Evolutionary conservation across 78 protist genomes (phyloP).

Genomic region (Guillardia theta): DNA sequence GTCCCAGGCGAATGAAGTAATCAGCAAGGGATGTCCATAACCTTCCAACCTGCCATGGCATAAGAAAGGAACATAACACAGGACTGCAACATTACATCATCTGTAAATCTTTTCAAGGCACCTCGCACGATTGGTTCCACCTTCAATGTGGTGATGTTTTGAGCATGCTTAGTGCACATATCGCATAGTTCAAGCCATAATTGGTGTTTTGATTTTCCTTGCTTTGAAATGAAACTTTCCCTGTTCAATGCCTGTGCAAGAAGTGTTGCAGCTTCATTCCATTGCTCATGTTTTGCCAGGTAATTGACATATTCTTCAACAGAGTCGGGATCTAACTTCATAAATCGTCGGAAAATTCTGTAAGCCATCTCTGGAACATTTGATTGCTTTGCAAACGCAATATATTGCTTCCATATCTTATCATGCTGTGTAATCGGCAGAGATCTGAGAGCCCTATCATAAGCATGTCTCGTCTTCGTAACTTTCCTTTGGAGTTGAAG

Average conservation of each 20-base stretch:
- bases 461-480: slow-evolving; percentile 42
- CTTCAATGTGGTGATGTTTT: neutral
- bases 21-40: slow-evolving; percentile 94
- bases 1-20: slow-evolving; percentile 83
- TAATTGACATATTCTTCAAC: slow-evolving; percentile 91
- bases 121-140: slow-evolving; percentile 49
- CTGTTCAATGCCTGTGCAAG: slow-evolving; percentile 65
- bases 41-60: too few species aligned
- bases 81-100: too few species aligned
- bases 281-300: slow-evolving; percentile 41
- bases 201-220: slow-evolving; percentile 84
- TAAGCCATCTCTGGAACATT: slow-evolving; percentile 81
- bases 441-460: slow-evolving; percentile 87
- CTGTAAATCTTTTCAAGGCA: slow-evolving; percentile 60
- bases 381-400: slow-evolving; percentile 23
- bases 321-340: slow-evolving; percentile 61
- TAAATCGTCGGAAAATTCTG: slow-evolving; percentile 80
- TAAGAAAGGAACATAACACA: too few species aligned
- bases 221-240: slow-evolving; percentile 67
- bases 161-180: slow-evolving; percentile 73
- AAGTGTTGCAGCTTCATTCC: slow-evolving; percentile 79
- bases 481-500: slow-evolving; percentile 71
- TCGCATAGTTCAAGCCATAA: slow-evolving; percentile 93
- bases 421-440: slow-evolving; percentile 97
- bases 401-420: slow-evolving; percentile 89